Evolutionary conservation across 1,139 yeast genomes (phyloP).

Genomic region (Pichia norvegensis): DNA sequence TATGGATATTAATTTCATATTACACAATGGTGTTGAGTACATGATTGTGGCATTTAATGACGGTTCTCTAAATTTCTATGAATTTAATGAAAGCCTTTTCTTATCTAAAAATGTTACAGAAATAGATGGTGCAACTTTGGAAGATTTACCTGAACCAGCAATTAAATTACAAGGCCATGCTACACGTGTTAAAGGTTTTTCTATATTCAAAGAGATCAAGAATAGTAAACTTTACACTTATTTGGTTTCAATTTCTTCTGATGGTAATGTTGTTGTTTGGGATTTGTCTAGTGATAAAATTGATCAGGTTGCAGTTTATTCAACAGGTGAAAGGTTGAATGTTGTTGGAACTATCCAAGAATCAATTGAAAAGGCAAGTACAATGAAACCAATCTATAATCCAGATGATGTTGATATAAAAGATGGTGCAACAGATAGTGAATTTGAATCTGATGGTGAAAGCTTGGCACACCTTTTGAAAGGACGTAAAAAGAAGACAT

Average conservation of each 20-base stretch:
- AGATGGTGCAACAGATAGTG: conserved; percentile 46
- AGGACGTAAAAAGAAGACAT: conserved; percentile 39
- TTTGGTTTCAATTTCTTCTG: conserved; percentile 80
- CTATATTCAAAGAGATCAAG: conserved; percentile 37
- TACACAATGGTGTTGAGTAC: conserved; percentile 42
- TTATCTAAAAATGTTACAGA: conserved; percentile 13
- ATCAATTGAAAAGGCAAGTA: conserved; percentile 59
- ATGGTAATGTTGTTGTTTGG: conserved; percentile 91
- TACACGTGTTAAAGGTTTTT: conserved; percentile 73
- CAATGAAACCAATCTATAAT: conserved; percentile 56
- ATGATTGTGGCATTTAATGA: conserved; percentile 62
- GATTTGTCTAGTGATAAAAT: conserved; percentile 55
- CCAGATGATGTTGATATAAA: conserved; percentile 27
- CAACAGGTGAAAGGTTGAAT: conserved; percentile 86
- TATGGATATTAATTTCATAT: conserved; percentile 56
- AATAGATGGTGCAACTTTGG: conserved; percentile 18
- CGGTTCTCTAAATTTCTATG: conserved; percentile 61
- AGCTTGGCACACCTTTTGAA: conserved; percentile 37
- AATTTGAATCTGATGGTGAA: conserved; percentile 56
- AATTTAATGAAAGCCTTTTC: conserved; percentile 31
- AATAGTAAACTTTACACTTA: conserved; percentile 27
- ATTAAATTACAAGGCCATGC: conserved; percentile 73
- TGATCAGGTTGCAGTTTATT: conserved; percentile 86
- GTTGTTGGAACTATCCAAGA: conserved; percentile 79
- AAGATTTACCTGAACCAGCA: conserved; percentile 33